Evolutionary conservation across 306 rosid species (phyloP), one percentile per base, ranked within the genome.

Genomic region (Prunus armeniaca): DNA sequence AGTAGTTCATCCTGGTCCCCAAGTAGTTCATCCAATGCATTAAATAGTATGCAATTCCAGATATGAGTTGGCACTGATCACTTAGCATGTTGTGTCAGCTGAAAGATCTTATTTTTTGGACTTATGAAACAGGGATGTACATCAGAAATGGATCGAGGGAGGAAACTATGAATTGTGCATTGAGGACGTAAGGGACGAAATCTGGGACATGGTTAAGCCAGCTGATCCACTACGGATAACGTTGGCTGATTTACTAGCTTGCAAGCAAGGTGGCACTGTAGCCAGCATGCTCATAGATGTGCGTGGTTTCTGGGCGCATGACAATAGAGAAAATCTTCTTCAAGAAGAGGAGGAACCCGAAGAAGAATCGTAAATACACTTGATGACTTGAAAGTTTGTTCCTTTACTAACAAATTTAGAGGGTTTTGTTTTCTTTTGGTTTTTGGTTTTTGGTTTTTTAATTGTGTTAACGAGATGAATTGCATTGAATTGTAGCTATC

Each of bases 291-390:
- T 96, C 34, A 92, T 96, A 32, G 99, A 96, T 49, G 98, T 96
- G 81, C 99, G 97, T 10, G 99, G 98, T 75, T 96, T 96, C 79
- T 96, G 99, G 99, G 99, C 99, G 25, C 99, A 96, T 78, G 99
- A 96, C 90, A 96, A 96, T 65, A 87, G 99, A 91, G 99, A 96
- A 84, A 96, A 91, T 81, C 98, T 96, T 80, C 97, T 96, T 67
- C 98, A 96, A 85, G 99, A 95, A 80, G 99, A 95, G 82, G 98
- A 95, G 80, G 99, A 96, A 81, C 98, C 98, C 3, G 97, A 92
- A 73, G 99, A 95, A 83, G 99, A 96, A 86, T 89, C 81, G 76
- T 69, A n/a, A 60, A 41, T 18, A n/a, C 65, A 64, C 43, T 20
- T 51, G 3, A 17, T 5, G 41, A n/a, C 28, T 20, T 20, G 12